Percentiles rank a stretch among this genome's conserved stretches.
Conservation (phyloP, 805 yeast species). For the Starmerella floris region DNA sequence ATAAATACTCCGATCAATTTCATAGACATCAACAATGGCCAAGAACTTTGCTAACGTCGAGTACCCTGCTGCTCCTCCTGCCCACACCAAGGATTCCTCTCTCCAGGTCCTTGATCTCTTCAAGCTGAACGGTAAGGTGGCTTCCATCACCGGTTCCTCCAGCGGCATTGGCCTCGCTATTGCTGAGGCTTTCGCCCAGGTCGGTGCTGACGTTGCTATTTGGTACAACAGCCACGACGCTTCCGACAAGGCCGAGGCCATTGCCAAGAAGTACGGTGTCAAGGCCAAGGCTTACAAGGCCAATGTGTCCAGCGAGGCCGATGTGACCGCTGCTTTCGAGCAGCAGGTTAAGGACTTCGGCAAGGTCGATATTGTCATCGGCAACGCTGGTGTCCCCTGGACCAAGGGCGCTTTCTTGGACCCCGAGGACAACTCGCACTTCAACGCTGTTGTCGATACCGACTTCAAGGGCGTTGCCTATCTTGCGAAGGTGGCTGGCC, state of each 20-base stretch:
- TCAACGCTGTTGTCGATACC: conserved; percentile 59
- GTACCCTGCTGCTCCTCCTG: conserved; percentile 21
- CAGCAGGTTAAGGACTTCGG: conserved; percentile 58
- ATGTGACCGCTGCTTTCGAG: conserved; percentile 37
- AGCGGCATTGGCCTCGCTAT: conserved; percentile 73
- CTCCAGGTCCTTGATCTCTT: conserved; percentile 49
- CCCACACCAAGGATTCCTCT: conserved; percentile 14
- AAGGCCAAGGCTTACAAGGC: conserved; percentile 53
- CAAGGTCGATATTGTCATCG: conserved; percentile 67
- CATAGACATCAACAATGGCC: conserved; percentile 11
- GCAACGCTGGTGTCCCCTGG: conserved; percentile 87
- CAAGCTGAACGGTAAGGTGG: conserved; percentile 68
- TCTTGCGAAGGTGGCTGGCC: conserved; percentile 63
- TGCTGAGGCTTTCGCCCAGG: conserved; percentile 73
- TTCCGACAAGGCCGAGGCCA: conserved; percentile 45
- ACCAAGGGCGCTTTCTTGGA: conserved; percentile 46
- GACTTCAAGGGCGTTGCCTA: conserved; percentile 73
- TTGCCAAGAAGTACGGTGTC: conserved; percentile 47
- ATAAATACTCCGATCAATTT: background rate
- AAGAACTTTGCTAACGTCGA: conserved; percentile 19
- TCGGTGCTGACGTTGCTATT: conserved; percentile 71
- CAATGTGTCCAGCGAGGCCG: conserved; percentile 37
- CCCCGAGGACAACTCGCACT: conserved; percentile 39
- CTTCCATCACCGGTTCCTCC: conserved; percentile 75
- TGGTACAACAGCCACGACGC: conserved; percentile 54